Base-by-base conservation (phyloP, 345 rosid species). In the Clarkia xantiana region DNA sequence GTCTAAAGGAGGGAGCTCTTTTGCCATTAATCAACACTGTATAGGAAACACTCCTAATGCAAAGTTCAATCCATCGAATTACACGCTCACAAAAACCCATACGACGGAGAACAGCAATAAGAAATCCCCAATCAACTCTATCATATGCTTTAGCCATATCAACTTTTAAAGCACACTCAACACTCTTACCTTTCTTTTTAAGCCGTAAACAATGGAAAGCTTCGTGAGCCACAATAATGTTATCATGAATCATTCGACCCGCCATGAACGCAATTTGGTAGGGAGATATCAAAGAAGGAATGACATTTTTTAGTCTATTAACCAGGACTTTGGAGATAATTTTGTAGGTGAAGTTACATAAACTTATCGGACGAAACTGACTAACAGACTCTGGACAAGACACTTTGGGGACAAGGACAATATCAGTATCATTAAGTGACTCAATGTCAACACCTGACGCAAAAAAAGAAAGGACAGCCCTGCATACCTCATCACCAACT, bases 81-180 rank as follows among this genome's bases (percentile, higher is more conserved):
- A 40, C 23, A 14, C 12, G 19, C 4, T 29, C 0, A 0, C 4
- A 2, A n/a, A 50, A 50, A 10, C 42, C 34, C 3, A 12, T 4
- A 0, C 1, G 1, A 1, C 2, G 1, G 0, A 50, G 9, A 11
- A 50, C 38, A 0, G 11, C 9, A 4, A 4, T 0, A 3, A 29
- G 8, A 11, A 50, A 50, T 6, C 9, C 10, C 53, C 41, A 50
- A 1, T 34, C 18, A 1, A 50, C 10, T 3, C 53, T 9, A 23
- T 50, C 53, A 29, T 50, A n/a, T n/a, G 41, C 41, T n/a, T 50
- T 34, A 1, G 10, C 10, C 53, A 50, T 50, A 9, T 50, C 53
- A 3, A 50, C 11, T 14, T 50, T 50, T 10, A 50, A 2, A 1
- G 53, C 53, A 46, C 20, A 46, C 16, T 10, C n/a, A 0, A 11